Evolutionary conservation across 176 grass and related monocot genomes (phyloP).

Genomic region (Ensete glaucum): DNA sequence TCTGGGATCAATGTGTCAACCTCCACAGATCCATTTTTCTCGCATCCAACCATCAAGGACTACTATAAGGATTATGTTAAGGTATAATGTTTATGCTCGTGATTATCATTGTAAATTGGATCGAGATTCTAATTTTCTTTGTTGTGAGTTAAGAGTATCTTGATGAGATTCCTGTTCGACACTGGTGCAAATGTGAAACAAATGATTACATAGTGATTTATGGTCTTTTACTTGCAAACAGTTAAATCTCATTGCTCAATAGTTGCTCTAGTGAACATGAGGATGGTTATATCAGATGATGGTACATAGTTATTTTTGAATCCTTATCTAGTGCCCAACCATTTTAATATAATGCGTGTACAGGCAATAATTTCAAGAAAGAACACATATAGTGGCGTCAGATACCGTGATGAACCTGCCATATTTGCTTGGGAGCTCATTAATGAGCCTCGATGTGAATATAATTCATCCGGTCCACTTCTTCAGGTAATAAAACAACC

Average conservation of each 20-base stretch:
- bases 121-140: no score
- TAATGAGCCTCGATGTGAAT: slow-evolving; percentile 87
- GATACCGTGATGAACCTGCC: slow-evolving; percentile 78
- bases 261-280: no score
- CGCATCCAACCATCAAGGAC: slow-evolving; percentile 48
- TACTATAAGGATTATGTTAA: slow-evolving; percentile 84
- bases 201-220: no score
- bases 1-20: slow-evolving; percentile 53
- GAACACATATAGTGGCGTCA: slow-evolving; percentile 85
- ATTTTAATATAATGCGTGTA: slow-evolving; percentile 10
- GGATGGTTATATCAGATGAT: no score
- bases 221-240: no score
- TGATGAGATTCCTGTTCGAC: no score
- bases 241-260: no score
- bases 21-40: slow-evolving; percentile 74
- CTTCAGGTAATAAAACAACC: slow-evolving; percentile 48
- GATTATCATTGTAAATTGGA: no score
- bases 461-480: slow-evolving; percentile 65
- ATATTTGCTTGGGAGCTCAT: slow-evolving; percentile 99
- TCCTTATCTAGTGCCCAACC: background rate
- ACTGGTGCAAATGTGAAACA: no score
- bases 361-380: slow-evolving; percentile 73
- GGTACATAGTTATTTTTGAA: no score
- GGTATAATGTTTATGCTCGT: slow-evolving; percentile 22
- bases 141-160: no score